These are phyloP conservation scores for Phytophthora litchii DNA, from an alignment of 352 stramenopile genomes.

Conservation along the genomic window DNA sequence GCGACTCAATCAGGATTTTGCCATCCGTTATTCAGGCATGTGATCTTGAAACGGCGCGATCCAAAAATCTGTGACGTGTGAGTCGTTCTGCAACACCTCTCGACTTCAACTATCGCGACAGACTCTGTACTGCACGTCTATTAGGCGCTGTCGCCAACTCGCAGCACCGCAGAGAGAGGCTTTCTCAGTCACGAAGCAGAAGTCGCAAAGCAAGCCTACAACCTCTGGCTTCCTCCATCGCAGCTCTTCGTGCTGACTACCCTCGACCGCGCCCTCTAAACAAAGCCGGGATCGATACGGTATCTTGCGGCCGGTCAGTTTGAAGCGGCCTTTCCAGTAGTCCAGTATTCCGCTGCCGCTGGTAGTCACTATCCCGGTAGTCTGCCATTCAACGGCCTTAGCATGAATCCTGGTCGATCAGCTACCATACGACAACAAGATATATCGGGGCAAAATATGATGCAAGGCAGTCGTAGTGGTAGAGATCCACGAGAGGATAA, in stretches of 20 bases:
- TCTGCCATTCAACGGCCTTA: slow-evolving; percentile 7
- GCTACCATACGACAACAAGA: slow-evolving; percentile 29
- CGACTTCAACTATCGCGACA: slow-evolving; percentile 12
- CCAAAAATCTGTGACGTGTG: slow-evolving; percentile 35
- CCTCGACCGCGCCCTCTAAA: slow-evolving; percentile 9
- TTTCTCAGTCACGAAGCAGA: slow-evolving; percentile 20
- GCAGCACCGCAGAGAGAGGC: slow-evolving; percentile 2
- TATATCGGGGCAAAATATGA: slow-evolving; percentile 5
- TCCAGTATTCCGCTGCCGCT: slow-evolving; percentile 17
- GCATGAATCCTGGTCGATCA: slow-evolving; percentile 18
- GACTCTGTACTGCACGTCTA: slow-evolving; percentile 11
- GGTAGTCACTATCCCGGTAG: slow-evolving; percentile 16
- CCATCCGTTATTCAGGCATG: neutral
- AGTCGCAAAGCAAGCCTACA: neutral
- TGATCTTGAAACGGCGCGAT: slow-evolving; percentile 30
- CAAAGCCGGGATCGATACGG: slow-evolving; percentile 16
- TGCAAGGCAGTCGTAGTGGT: neutral
- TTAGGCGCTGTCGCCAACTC: slow-evolving; percentile 6
- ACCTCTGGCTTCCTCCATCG: neutral
- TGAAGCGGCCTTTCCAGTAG: slow-evolving; percentile 26
- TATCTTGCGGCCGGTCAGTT: slow-evolving; percentile 29
- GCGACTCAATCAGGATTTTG: neutral
- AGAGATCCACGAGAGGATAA: slow-evolving; percentile 3
- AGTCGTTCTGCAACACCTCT: neutral
- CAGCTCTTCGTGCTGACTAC: neutral